These are phyloP conservation scores for Termitomyces sp. DNA, from an alignment of 768 basidiomycete species.

Conservation along the genomic window DNA sequence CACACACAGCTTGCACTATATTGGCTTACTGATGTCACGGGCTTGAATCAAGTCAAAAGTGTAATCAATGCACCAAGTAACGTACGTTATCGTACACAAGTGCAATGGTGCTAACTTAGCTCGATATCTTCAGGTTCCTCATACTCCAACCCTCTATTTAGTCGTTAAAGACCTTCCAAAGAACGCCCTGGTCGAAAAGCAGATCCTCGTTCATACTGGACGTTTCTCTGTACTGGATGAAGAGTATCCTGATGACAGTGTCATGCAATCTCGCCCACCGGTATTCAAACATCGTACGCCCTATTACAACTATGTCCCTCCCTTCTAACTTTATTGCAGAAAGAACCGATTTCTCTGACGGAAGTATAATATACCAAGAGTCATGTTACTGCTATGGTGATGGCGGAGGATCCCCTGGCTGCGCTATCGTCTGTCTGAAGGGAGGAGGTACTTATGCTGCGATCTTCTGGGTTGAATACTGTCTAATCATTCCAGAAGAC, in stretches of 20 bases:
- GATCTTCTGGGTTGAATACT: not conserved
- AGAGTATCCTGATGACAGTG: conserved; percentile 37
- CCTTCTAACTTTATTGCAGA: not conserved
- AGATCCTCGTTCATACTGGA: conserved; percentile 68
- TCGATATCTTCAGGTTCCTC: conserved; percentile 8
- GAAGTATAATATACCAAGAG: conserved; percentile 38
- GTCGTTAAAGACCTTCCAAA: conserved; percentile 66
- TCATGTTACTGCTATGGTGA: conserved; percentile 36
- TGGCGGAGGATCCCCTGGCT: conserved; percentile 28
- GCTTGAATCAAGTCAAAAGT: conserved; percentile 35
- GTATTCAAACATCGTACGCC: conserved; percentile 35
- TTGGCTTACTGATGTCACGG: conserved; percentile 51
- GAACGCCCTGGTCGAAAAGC: conserved; percentile 70
- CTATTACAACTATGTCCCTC: not conserved
- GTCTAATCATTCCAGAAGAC: conserved; percentile 7
- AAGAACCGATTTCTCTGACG: conserved; percentile 3
- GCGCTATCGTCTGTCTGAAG: conserved; percentile 40
- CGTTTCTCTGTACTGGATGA: conserved; percentile 41
- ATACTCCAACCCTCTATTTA: conserved; percentile 48
- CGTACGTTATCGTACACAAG: conserved; percentile 12
- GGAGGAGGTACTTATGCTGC: conserved; percentile 22
- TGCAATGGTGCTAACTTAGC: not conserved
- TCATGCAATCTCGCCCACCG: conserved; percentile 29
- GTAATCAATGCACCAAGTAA: conserved; percentile 25
- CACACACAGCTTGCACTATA: conserved; percentile 62